Conservation (phyloP, 2,329 filamentous ascomycete genomes). For the Teratosphaeriaceae sp. region DNA sequence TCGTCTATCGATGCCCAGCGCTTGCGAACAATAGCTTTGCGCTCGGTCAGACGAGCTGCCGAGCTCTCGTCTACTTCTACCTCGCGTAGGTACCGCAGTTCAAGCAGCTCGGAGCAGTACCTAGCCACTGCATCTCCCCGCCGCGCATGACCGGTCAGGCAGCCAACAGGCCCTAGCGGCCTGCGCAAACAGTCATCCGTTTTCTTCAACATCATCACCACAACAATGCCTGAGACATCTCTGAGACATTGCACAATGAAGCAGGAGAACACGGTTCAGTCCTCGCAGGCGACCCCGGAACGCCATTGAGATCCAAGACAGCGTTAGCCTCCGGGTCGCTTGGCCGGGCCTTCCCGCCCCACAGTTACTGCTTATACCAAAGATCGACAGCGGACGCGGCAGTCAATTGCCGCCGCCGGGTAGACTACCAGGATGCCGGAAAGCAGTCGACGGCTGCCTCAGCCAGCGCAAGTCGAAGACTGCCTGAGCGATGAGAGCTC, state of each 20-base stretch:
- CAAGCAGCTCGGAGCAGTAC: slow-evolving; percentile 2
- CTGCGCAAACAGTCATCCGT: slow-evolving; percentile 24
- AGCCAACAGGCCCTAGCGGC: slow-evolving; percentile 12
- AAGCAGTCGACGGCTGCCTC: slow-evolving; percentile 7
- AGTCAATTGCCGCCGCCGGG: background rate
- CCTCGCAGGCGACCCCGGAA: slow-evolving; percentile 3
- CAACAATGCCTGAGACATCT: slow-evolving; percentile 8
- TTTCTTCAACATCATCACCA: slow-evolving; percentile 15
- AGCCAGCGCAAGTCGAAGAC: slow-evolving; percentile 32
- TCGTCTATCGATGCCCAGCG: slow-evolving; percentile 9
- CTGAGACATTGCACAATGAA: slow-evolving; percentile 23
- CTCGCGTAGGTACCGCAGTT: background rate
- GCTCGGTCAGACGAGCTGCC: background rate
- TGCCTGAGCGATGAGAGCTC: slow-evolving; percentile 35
- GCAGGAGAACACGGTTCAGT: slow-evolving; percentile 6
- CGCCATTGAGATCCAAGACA: background rate
- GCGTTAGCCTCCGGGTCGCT: slow-evolving; percentile 1
- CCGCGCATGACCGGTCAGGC: slow-evolving; percentile 16
- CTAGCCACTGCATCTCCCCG: slow-evolving; percentile 8
- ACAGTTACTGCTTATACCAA: background rate
- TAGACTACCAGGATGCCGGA: slow-evolving; percentile 8
- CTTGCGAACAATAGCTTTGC: slow-evolving; percentile 1
- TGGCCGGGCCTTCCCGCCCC: background rate
- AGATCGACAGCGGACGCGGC: background rate
- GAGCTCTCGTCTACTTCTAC: background rate